Evolutionary conservation across 345 rosid species (phyloP).

Genomic region (Eucalyptus viminalis): DNA sequence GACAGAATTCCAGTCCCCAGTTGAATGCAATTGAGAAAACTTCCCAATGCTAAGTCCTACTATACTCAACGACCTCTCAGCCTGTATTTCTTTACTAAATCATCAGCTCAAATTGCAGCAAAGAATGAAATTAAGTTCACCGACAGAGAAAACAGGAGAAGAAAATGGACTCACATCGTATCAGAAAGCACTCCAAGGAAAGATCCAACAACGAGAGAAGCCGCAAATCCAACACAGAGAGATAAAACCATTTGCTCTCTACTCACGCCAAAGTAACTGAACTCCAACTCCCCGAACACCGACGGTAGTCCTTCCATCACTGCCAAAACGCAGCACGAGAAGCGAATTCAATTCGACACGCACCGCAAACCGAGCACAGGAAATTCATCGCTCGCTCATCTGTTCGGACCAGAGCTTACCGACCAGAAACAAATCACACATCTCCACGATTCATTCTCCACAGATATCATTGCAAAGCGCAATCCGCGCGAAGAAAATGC

Average conservation of each 20-base stretch:
- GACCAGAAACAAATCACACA: background rate
- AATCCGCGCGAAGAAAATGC: background rate
- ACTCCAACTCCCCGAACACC: conserved; percentile 70
- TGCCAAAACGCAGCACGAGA: background rate
- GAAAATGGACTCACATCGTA: conserved; percentile 36
- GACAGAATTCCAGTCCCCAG: background rate
- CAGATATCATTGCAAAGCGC: background rate
- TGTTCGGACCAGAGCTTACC: background rate
- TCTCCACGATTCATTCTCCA: background rate
- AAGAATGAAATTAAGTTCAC: too few relatives aligned
- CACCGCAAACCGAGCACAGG: background rate
- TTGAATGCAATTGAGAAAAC: background rate
- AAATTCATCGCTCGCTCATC: background rate
- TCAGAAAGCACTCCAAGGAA: conserved; percentile 65
- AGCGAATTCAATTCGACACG: background rate
- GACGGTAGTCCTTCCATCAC: conserved; percentile 74
- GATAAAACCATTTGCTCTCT: conserved; percentile 40
- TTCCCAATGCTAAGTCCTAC: background rate
- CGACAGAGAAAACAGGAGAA: background rate
- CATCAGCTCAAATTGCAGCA: background rate
- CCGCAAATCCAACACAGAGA: conserved; percentile 46
- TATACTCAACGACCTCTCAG: background rate
- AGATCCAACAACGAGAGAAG: conserved; percentile 47
- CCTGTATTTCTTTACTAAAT: background rate
- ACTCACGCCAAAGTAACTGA: conserved; percentile 21